These are phyloP conservation scores for Geum urbanum DNA, from an alignment of 306 rosid genomes.

Conservation along the genomic window DNA sequence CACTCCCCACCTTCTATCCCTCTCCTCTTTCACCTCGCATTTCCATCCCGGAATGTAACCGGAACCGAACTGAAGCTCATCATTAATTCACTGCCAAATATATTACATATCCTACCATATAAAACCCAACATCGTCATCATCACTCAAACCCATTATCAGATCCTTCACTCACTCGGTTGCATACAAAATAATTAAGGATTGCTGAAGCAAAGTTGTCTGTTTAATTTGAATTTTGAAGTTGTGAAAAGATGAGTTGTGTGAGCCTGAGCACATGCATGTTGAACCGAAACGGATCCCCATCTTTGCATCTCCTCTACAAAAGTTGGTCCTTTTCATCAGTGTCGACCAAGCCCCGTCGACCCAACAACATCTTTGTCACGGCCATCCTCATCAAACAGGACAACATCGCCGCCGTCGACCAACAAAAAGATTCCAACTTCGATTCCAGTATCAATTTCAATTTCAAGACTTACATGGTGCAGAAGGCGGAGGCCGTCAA, in stretches of 20 bases:
- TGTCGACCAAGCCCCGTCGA: constrained; percentile 10
- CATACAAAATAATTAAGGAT: too few species aligned
- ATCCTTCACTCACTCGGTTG: neutral
- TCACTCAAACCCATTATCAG: neutral
- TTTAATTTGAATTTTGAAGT: neutral
- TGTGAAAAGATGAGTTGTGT: constrained; percentile 34
- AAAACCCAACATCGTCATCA: neutral
- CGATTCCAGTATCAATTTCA: constrained; percentile 23
- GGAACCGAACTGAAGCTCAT: too few species aligned
- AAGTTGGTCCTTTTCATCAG: constrained; percentile 21
- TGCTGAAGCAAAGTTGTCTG: neutral
- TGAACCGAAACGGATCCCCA: constrained; percentile 41
- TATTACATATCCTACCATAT: too few species aligned
- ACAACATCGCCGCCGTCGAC: neutral
- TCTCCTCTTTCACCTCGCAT: neutral
- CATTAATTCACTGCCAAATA: too few species aligned
- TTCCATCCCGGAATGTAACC: neutral
- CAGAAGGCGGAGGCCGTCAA: constrained; percentile 46
- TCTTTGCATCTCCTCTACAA: constrained; percentile 9
- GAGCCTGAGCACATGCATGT: constrained; percentile 44
- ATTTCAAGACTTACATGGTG: constrained; percentile 53
- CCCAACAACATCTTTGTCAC: constrained; percentile 16
- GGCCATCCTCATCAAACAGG: constrained; percentile 34
- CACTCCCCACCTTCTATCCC: neutral
- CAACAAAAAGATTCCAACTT: constrained; percentile 5